Evolutionary conservation across 192 early-diverging fungal genomes (phyloP).

Genomic region (Ambispora gerdemannii): DNA sequence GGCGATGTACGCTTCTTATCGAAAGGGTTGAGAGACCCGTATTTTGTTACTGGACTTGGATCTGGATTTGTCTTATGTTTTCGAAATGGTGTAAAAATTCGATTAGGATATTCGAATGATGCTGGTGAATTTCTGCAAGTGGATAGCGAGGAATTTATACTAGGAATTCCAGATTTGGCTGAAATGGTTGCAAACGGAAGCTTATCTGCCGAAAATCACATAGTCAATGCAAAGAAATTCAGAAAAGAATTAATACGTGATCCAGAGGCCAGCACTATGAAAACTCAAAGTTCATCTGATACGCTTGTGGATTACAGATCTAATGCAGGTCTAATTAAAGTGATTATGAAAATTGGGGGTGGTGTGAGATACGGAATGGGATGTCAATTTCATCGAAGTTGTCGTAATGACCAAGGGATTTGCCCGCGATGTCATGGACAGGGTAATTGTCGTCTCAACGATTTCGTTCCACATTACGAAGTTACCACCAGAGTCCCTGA

Average conservation of each 20-base stretch:
- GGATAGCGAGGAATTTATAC: slow-evolving; percentile 38
- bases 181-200: slow-evolving; percentile 27
- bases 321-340: slow-evolving; percentile 18
- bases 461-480: slow-evolving; percentile 44
- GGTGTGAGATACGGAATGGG: slow-evolving; percentile 47
- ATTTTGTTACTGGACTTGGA: slow-evolving; percentile 37
- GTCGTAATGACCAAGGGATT: slow-evolving; percentile 2
- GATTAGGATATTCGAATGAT: slow-evolving; percentile 39
- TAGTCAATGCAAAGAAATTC: slow-evolving; percentile 19
- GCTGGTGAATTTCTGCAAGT: slow-evolving; percentile 45
- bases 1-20: slow-evolving; percentile 39
- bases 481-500: slow-evolving; percentile 38
- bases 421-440: slow-evolving; percentile 32
- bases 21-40: slow-evolving; percentile 45
- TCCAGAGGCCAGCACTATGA: not conserved
- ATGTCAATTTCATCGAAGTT: slow-evolving; percentile 40
- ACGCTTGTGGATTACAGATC: not conserved
- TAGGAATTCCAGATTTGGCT: slow-evolving; percentile 45
- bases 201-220: slow-evolving; percentile 16
- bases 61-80: slow-evolving; percentile 41
- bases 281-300: slow-evolving; percentile 5
- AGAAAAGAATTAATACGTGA: not conserved
- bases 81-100: slow-evolving; percentile 36
- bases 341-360: slow-evolving; percentile 38
- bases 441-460: slow-evolving; percentile 33